Evolutionary conservation across 1,139 yeast genomes (phyloP).

Genomic region (Trichomonascaceae sp.): DNA sequence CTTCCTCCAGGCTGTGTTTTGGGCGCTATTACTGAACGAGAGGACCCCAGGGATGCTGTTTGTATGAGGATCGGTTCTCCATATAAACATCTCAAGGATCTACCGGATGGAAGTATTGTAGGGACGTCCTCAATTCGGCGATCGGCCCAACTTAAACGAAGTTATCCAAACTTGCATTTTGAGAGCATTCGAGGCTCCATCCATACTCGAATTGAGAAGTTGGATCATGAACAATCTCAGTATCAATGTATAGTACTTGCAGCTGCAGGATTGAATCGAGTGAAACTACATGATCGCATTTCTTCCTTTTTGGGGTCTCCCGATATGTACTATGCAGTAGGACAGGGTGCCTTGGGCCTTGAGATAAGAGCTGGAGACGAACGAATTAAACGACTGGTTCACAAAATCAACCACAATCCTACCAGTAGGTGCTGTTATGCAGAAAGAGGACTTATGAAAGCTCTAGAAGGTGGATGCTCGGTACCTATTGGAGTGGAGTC

Average conservation of each 20-base stretch:
- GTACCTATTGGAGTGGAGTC: conserved; percentile 92
- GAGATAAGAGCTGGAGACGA: conserved; percentile 74
- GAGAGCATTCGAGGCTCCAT: conserved; percentile 87
- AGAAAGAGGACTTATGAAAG: conserved; percentile 80
- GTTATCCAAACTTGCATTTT: conserved; percentile 50
- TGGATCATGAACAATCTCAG: conserved; percentile 63
- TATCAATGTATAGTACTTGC: conserved; percentile 81
- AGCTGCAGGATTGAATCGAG: conserved; percentile 80
- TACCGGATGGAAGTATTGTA: conserved; percentile 80
- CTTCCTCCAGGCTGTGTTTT: conserved; percentile 85
- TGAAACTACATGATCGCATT: conserved; percentile 67
- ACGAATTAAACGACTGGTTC: conserved; percentile 49
- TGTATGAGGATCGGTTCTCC: conserved; percentile 66
- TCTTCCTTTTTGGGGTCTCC: conserved; percentile 58
- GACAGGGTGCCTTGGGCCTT: conserved; percentile 94
- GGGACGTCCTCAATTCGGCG: conserved; percentile 95
- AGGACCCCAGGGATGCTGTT: conserved; percentile 92
- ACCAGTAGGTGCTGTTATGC: conserved; percentile 80
- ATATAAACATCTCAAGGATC: conserved; percentile 57
- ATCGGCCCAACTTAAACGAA: conserved; percentile 67
- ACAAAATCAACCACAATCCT: conserved; percentile 57
- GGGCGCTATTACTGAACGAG: conserved; percentile 81
- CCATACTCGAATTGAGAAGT: conserved; percentile 71
- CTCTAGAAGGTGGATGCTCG: conserved; percentile 95
- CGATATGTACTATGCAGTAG: conserved; percentile 93